phyloP scores from a whole-genome alignment of 371 early-diverging fungal genomes.

The Mucor plumbeus region DNA sequence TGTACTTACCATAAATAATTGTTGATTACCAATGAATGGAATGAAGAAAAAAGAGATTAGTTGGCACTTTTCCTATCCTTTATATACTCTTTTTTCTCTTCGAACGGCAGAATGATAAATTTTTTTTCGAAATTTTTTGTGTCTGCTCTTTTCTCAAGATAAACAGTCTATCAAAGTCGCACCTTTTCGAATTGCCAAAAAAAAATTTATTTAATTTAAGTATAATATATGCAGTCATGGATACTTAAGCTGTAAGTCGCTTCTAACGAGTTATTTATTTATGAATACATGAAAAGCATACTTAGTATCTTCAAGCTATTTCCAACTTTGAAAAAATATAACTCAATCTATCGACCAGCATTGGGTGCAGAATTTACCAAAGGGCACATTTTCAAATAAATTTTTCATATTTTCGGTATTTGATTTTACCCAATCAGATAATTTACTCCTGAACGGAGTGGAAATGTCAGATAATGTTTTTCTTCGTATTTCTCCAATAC shows the following conservation, averaged over 20 bases:
- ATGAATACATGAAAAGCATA: too few relatives aligned
- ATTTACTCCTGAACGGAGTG: too few relatives aligned
- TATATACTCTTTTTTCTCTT: background rate
- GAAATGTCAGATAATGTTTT: too few relatives aligned
- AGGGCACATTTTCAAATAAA: too few relatives aligned
- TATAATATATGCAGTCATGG: background rate
- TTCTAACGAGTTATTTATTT: too few relatives aligned
- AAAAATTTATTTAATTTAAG: background rate
- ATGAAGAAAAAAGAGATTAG: background rate
- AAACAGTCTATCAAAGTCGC: background rate
- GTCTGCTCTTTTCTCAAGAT: slow-evolving; percentile 1
- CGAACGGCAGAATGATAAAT: background rate
- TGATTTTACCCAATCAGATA: too few relatives aligned
- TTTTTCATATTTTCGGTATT: too few relatives aligned
- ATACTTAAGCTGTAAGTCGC: background rate
- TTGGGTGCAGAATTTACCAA: too few relatives aligned
- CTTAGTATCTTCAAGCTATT: too few relatives aligned
- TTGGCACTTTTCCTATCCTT: background rate
- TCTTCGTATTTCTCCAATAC: too few relatives aligned
- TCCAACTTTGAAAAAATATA: too few relatives aligned
- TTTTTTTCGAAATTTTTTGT: slow-evolving; percentile 3
- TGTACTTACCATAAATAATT: slow-evolving; percentile 4
- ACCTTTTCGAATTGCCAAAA: background rate
- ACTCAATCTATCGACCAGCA: too few relatives aligned
- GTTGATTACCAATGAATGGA: background rate